A percentile compares a stretch with the other conserved stretches of the same genome.
Evolutionary conservation across 75 land plant species (phyloP).

Genomic region (Cunninghamia lanceolata): DNA sequence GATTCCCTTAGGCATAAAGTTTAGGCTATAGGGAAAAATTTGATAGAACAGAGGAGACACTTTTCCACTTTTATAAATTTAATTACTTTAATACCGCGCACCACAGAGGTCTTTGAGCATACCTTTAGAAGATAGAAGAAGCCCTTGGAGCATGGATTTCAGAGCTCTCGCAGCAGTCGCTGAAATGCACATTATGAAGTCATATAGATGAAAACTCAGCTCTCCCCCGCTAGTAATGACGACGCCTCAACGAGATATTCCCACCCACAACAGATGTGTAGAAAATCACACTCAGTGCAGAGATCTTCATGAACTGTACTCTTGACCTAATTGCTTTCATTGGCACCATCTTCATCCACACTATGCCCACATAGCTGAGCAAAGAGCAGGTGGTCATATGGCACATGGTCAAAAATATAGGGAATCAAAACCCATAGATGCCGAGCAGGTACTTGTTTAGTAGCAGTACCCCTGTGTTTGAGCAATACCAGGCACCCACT

Average conservation of each 20-base stretch:
- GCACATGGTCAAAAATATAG: conserved; percentile 90
- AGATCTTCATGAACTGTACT: conserved; percentile 73
- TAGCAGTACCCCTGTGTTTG: conserved; percentile 85
- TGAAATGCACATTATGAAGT: conserved; percentile 69
- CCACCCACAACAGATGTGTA: conserved; percentile 85
- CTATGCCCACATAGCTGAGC: conserved; percentile 74
- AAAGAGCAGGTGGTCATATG: conserved; percentile 89
- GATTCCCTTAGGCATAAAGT: not conserved
- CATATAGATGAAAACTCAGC: conserved; percentile 80
- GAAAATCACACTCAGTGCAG: conserved; percentile 64
- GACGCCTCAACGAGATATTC: conserved; percentile 54
- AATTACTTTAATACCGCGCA: not conserved
- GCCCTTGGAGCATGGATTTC: conserved; percentile 74
- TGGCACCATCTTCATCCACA: conserved; percentile 78
- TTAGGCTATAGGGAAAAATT: not conserved
- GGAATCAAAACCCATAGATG: conserved; percentile 85
- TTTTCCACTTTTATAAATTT: not conserved
- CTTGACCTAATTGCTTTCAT: conserved; percentile 74
- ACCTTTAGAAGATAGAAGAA: conserved; percentile 62
- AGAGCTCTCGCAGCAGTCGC: conserved; percentile 83
- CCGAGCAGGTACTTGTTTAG: conserved; percentile 82
- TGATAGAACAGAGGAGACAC: not conserved
- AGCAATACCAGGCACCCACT: conserved; percentile 70
- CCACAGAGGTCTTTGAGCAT: not conserved
- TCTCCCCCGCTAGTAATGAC: conserved; percentile 40